A percentile compares a stretch with the other conserved stretches of the same genome.
These are phyloP conservation scores for Exophiala sp. DNA, from an alignment of 2,329 filamentous ascomycete species.

Conservation along the genomic window DNA sequence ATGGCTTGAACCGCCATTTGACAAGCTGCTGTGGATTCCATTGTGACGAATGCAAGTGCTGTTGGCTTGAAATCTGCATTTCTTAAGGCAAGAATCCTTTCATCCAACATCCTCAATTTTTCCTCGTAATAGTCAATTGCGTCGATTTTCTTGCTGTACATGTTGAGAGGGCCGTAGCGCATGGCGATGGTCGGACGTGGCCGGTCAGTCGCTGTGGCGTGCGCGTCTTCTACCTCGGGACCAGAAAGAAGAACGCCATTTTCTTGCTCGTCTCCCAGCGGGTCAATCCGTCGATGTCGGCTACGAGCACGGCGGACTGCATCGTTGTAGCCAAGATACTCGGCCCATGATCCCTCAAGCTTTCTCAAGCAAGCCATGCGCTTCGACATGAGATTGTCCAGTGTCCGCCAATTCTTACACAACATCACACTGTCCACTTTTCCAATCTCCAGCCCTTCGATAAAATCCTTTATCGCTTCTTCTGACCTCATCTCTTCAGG, in stretches of 20 bases:
- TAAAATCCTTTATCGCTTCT: slow-evolving; percentile 72
- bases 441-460: slow-evolving; percentile 83
- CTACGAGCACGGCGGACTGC: slow-evolving; percentile 47
- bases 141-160: slow-evolving; percentile 70
- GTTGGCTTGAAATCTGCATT: slow-evolving; percentile 70
- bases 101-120: slow-evolving; percentile 70
- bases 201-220: slow-evolving; percentile 43
- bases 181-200: slow-evolving; percentile 64
- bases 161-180: slow-evolving; percentile 68
- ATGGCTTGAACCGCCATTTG: slow-evolving; percentile 97
- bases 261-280: slow-evolving; percentile 50
- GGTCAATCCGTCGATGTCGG: slow-evolving; percentile 35
- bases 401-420: slow-evolving; percentile 76
- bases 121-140: slow-evolving; percentile 94
- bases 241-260: slow-evolving; percentile 54
- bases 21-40: slow-evolving; percentile 85
- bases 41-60: slow-evolving; percentile 88
- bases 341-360: slow-evolving; percentile 78
- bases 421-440: slow-evolving; percentile 82
- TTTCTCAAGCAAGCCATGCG: slow-evolving; percentile 61
- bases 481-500: slow-evolving; percentile 73
- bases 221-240: slow-evolving; percentile 34
- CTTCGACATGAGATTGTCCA: slow-evolving; percentile 68
- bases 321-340: slow-evolving; percentile 53
- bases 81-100: slow-evolving; percentile 63